Base-by-base conservation (phyloP, 352 stramenopile species). In the Pythium dissotocum region DNA sequence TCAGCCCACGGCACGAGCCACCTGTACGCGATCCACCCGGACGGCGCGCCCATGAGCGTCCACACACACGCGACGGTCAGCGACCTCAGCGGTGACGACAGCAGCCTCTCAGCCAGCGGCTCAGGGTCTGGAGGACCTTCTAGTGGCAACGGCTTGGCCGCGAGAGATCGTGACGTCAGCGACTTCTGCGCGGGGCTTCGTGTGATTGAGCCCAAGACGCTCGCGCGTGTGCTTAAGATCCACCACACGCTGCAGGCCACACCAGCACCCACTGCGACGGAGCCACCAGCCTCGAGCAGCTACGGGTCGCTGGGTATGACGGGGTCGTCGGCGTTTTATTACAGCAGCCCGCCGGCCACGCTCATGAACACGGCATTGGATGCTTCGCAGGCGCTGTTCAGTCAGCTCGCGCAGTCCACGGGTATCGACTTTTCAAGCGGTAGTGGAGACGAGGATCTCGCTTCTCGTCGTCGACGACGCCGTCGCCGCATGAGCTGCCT, bases 1-100 rank as follows among this genome's bases (percentile, higher is more conserved):
- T 94, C 89, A 46, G 77, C 83, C 2, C 87, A 93, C 42, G 89
- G 89, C 48, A 97, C 89, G 6, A 95, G 86, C 44, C 89, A 97
- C 65, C 62, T 97, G 13, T 97, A 94, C 53, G 84, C 84, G 21
- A 78, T 94, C 16, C 83, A 92, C 53, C 86, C 86, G 0, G 83
- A 95, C 64, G 88, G 88, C 42, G 76, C 68, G 2, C 73, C 79
- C 1, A 81, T 95, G n/a, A 83, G 79, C 54, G 75, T 81, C 48
- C 84, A 94, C 38, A 90, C 83, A 7, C 86, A 95, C 72, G 74
- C 71, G 16, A 92, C 67, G 24, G 30, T 58, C 83, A 52, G 71
- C 68, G n/a, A 36, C 9, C 9, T 28, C 33, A 2, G 24, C 18
- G 35, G 16, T 7, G 49, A 42, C 2, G 49, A 67, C 6, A 18